These are phyloP conservation scores for Neophaeococcomyces aloes DNA, from an alignment of 2,329 filamentous ascomycete genomes.

Conservation along the genomic window DNA sequence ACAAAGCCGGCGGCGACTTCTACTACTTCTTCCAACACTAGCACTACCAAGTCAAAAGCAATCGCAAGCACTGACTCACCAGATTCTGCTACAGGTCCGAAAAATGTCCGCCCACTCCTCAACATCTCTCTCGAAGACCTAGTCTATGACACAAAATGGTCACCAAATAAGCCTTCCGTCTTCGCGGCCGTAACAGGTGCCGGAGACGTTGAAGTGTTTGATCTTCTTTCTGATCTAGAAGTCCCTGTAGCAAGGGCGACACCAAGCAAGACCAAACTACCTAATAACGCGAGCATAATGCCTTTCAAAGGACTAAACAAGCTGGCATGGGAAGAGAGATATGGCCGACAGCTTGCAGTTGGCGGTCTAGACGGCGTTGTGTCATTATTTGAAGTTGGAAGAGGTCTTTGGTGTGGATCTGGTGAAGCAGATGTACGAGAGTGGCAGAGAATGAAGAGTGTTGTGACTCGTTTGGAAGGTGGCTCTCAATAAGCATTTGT, in stretches of 20 bases:
- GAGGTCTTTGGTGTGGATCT: slow-evolving; percentile 65
- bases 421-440: slow-evolving; percentile 77
- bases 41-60: slow-evolving; percentile 31
- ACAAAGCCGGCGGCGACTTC: slow-evolving; percentile 46
- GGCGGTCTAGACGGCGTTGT: slow-evolving; percentile 86
- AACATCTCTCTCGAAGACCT: slow-evolving; percentile 92
- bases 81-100: slow-evolving; percentile 26
- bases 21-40: slow-evolving; percentile 23
- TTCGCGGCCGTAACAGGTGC: slow-evolving; percentile 92
- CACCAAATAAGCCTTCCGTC: slow-evolving; percentile 82
- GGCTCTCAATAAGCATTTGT: slow-evolving; percentile 8
- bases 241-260: slow-evolving; percentile 75
- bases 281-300: slow-evolving; percentile 50
- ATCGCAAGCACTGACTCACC: slow-evolving; percentile 13
- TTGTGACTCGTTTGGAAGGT: slow-evolving; percentile 64
- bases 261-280: slow-evolving; percentile 51
- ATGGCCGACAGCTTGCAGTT: slow-evolving; percentile 76
- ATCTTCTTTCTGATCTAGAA: slow-evolving; percentile 83
- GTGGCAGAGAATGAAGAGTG: slow-evolving; percentile 85
- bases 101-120: slow-evolving; percentile 61
- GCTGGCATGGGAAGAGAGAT: slow-evolving; percentile 81
- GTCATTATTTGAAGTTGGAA: slow-evolving; percentile 78
- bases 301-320: slow-evolving; percentile 85
- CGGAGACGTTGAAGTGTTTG: slow-evolving; percentile 88
- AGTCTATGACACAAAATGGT: slow-evolving; percentile 94